Evolutionary conservation across 2,329 filamentous ascomycete species (phyloP), one percentile per base, ranked within the genome.

Genomic region (Akanthomyces muscarius): DNA sequence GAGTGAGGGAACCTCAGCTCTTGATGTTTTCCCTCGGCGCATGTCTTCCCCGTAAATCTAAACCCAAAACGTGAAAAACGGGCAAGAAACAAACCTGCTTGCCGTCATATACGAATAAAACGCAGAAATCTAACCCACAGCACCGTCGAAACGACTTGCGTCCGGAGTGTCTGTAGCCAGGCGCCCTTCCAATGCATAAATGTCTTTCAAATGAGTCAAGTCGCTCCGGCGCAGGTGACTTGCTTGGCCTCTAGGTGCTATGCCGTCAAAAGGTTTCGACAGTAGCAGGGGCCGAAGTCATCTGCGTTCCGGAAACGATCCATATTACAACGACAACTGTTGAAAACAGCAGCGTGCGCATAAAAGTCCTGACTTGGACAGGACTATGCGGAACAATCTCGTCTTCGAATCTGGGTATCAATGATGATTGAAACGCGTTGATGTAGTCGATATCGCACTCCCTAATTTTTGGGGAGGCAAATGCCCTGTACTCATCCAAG

Each of bases 401-500:
- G 1, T 65, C 64, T 3, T 51, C 68, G 6, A 62, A 57, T 10
- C 62, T 65, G 16, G 67, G 66, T 14, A 81, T 73, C 28, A 78
- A 70, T 44, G 73, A 72, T n/a, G 71, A 67, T 8, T 82, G 72
- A 66, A 87, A 86, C 38, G 75, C 71, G 47, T 73, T 76, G 64
- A 89, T 82, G 70, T 87, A 89, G 21, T 81, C 76, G 53, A 88
- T 68, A 65, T 89, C 86, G 44, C 81, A 82, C 13, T 87, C 83
- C 48, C 86, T 83, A 18, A 80, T 73, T 72, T 89, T 89, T 23
- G 83, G 83, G 41, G 79, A 77, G 0, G 86, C 86, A 68, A 87
- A 93, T 1, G 78, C 77, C 66, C 81, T 79, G 77, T 96, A 97
- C 74, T 97, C 93, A 57, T 85, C 80, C 42, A 95, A 74, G 42